Conservation (phyloP, 768 basidiomycete species). For the Kwoniella mangroviensis region DNA sequence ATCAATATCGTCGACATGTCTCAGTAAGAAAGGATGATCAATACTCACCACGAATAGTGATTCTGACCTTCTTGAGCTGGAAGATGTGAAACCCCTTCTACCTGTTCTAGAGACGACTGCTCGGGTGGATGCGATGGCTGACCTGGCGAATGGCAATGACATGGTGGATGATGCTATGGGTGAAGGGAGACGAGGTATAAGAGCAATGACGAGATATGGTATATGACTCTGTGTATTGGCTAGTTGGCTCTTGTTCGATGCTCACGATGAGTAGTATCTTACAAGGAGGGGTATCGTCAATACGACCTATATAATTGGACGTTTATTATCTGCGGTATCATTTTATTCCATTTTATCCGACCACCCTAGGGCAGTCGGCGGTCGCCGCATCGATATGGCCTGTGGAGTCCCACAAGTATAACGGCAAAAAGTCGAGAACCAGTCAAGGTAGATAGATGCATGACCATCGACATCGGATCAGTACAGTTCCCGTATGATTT, state of each 20-base stretch:
- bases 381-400: not conserved
- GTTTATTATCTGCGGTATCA: not conserved
- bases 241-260: not conserved
- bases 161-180: not conserved
- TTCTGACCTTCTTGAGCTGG: constrained; percentile 68
- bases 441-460: not conserved
- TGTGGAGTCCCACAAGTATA: constrained; percentile 1
- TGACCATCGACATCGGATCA: constrained; percentile 11
- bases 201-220: no score
- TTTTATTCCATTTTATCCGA: constrained; percentile 28
- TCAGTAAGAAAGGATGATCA: not conserved
- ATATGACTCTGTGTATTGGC: no score
- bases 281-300: not conserved
- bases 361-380: constrained; percentile 2
- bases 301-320: not conserved
- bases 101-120: constrained; percentile 17
- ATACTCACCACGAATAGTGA: constrained; percentile 81
- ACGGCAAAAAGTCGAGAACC: constrained; percentile 14
- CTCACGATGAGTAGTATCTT: constrained; percentile 1
- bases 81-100: constrained; percentile 58
- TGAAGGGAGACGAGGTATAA: no score
- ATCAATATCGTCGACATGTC: not conserved
- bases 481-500: not conserved
- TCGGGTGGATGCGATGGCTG: constrained; percentile 31
- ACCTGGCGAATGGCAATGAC: constrained; percentile 28